A percentile compares a stretch with the other conserved stretches of the same genome.
These are phyloP conservation scores for Crassisporium funariophilum DNA, from an alignment of 768 basidiomycete species.

Conservation along the genomic window DNA sequence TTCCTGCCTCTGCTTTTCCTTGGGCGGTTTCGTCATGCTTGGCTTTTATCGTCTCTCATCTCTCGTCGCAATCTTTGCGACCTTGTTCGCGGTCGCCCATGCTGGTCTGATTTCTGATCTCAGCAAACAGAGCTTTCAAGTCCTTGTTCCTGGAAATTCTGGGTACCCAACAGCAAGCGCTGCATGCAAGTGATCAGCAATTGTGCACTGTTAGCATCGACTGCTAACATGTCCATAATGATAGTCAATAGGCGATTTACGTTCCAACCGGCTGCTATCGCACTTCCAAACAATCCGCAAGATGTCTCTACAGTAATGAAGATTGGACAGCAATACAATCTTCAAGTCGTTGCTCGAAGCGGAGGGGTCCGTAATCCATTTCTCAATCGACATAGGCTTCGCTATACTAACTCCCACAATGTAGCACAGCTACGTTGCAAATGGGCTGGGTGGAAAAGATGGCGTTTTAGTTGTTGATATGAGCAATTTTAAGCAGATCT, in stretches of 20 bases:
- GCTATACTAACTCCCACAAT: not conserved
- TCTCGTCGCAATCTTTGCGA: not conserved
- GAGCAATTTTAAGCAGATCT: conserved; percentile 34
- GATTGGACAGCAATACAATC: conserved; percentile 26
- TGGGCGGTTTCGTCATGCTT: not conserved
- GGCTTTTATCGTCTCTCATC: not conserved
- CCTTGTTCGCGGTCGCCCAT: conserved; percentile 7
- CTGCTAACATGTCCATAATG: too few relatives aligned
- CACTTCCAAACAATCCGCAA: conserved; percentile 28
- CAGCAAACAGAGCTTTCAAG: conserved; percentile 19
- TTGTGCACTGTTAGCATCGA: too few relatives aligned
- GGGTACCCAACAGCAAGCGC: conserved; percentile 22
- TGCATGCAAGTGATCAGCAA: conserved; percentile 30
- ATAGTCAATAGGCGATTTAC: conserved; percentile 34
- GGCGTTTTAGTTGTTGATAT: conserved; percentile 46
- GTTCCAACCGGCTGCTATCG: conserved; percentile 30
- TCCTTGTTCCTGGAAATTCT: conserved; percentile 16
- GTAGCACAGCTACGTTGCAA: conserved; percentile 47
- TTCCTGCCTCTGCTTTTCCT: not conserved
- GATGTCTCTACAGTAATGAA: conserved; percentile 31
- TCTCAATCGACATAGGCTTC: not conserved
- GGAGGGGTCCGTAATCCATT: conserved; percentile 41
- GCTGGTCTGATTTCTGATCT: conserved; percentile 23
- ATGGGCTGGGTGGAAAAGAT: conserved; percentile 43
- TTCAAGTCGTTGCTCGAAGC: conserved; percentile 39